Evolutionary conservation across 805 yeast species (phyloP).

Genomic region (Naumovozyma castellii): DNA sequence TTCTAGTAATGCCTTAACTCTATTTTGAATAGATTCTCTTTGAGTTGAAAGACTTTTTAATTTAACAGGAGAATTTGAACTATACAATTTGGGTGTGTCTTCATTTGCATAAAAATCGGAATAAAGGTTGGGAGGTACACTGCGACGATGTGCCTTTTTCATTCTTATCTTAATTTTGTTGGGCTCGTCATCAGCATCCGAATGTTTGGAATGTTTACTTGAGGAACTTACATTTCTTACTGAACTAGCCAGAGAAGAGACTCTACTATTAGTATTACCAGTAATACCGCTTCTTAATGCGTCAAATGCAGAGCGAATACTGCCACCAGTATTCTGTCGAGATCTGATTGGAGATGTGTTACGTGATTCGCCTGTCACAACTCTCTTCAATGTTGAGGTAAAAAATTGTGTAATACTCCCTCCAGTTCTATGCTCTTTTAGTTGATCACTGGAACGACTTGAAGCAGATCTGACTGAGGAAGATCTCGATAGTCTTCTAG

Average conservation of each 20-base stretch:
- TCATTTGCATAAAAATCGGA: no score
- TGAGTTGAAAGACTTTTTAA: constrained; percentile 2
- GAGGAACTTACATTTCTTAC: not conserved
- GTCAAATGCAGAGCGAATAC: constrained; percentile 15
- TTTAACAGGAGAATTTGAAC: constrained; percentile 6
- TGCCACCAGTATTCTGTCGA: constrained; percentile 22
- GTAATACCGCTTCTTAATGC: constrained; percentile 13
- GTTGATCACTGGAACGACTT: constrained; percentile 1
- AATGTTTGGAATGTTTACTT: not conserved
- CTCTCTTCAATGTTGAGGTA: constrained; percentile 12
- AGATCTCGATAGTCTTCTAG: constrained; percentile 1
- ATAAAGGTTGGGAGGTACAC: constrained; percentile 1
- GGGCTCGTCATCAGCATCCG: not conserved
- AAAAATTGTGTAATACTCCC: constrained; percentile 13
- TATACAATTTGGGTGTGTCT: no score
- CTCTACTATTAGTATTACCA: constrained; percentile 4
- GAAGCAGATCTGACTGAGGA: constrained; percentile 2
- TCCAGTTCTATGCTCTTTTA: constrained; percentile 13
- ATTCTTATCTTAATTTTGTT: not conserved
- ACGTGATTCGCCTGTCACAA: constrained; percentile 15
- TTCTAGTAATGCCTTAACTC: constrained; percentile 31
- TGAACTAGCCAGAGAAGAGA: not conserved
- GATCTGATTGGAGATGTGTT: constrained; percentile 16
- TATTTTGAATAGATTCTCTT: constrained; percentile 40
- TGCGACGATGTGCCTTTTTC: constrained; percentile 2